Evolutionary conservation across 257 asterid genomes (phyloP).

Genomic region (Lycium barbarum): DNA sequence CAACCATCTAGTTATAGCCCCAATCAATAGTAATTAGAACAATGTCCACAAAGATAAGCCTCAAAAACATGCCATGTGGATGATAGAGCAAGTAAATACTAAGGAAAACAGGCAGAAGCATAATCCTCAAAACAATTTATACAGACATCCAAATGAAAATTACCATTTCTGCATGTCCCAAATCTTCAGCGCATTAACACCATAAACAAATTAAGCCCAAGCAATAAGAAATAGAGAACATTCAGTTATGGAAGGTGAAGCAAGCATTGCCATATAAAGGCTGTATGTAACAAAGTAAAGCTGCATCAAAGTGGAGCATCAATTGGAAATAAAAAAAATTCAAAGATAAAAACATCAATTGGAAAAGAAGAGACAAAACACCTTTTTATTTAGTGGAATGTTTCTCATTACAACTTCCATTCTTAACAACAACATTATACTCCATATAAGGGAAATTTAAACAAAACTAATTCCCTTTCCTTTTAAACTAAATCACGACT

Average conservation of each 20-base stretch:
- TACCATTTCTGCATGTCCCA: not conserved
- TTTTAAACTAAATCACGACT: no score
- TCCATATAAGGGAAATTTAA: no score
- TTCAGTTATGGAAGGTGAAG: conserved; percentile 21
- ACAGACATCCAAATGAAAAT: not conserved
- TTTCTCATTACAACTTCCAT: no score
- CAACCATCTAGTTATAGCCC: not conserved
- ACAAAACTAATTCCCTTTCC: no score
- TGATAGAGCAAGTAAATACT: not conserved
- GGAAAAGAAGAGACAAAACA: no score
- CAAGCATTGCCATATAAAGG: not conserved
- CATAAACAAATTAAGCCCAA: not conserved
- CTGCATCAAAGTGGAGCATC: not conserved
- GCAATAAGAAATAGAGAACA: conserved; percentile 28
- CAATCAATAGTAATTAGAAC: not conserved
- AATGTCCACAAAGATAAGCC: not conserved
- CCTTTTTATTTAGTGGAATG: no score
- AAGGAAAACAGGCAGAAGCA: not conserved
- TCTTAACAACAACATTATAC: no score
- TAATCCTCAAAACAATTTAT: not conserved
- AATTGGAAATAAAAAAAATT: no score
- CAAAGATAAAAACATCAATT: no score
- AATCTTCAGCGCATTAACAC: not conserved
- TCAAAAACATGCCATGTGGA: not conserved
- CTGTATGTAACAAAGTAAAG: not conserved